Conservation (phyloP, 306 rosid genomes). For the Sechiopsis laciniata region DNA sequence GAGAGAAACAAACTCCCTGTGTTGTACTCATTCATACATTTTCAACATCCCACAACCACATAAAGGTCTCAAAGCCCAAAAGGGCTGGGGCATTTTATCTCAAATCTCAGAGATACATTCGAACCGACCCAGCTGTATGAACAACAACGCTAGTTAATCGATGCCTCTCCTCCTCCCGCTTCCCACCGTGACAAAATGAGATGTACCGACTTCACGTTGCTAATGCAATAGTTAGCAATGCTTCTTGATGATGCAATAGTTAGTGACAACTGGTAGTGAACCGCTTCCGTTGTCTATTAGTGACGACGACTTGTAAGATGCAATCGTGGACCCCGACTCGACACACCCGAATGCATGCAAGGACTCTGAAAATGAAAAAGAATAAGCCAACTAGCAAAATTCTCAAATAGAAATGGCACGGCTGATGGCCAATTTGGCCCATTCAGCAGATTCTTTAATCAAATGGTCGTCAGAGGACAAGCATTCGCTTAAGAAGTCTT, state of each 20-base stretch:
- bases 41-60: slow-evolving; percentile 9
- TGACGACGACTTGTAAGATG: slow-evolving; percentile 75
- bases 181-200: slow-evolving; percentile 12
- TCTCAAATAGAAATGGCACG: slow-evolving; percentile 72
- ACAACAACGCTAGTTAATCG: background rate
- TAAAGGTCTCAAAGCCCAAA: background rate
- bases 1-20: background rate
- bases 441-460: slow-evolving; percentile 82
- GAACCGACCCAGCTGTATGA: slow-evolving; percentile 2
- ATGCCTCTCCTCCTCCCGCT: slow-evolving; percentile 9
- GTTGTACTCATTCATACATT: slow-evolving; percentile 9
- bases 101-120: slow-evolving; percentile 19
- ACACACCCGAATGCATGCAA: slow-evolving; percentile 75
- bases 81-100: background rate
- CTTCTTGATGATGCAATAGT: slow-evolving; percentile 22
- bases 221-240: slow-evolving; percentile 26
- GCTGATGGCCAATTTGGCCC: slow-evolving; percentile 83
- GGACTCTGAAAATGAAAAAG: slow-evolving; percentile 24
- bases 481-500: slow-evolving; percentile 75
- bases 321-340: slow-evolving; percentile 65
- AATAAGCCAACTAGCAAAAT: slow-evolving; percentile 30
- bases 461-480: slow-evolving; percentile 71
- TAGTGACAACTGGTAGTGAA: slow-evolving; percentile 23
- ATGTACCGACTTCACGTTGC: slow-evolving; percentile 21
- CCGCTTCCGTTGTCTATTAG: slow-evolving; percentile 22